A percentile compares a stretch with the other conserved stretches of the same genome.
These are phyloP conservation scores for Fraxinus anomala DNA, from an alignment of 257 asterid genomes.

Conservation along the genomic window DNA sequence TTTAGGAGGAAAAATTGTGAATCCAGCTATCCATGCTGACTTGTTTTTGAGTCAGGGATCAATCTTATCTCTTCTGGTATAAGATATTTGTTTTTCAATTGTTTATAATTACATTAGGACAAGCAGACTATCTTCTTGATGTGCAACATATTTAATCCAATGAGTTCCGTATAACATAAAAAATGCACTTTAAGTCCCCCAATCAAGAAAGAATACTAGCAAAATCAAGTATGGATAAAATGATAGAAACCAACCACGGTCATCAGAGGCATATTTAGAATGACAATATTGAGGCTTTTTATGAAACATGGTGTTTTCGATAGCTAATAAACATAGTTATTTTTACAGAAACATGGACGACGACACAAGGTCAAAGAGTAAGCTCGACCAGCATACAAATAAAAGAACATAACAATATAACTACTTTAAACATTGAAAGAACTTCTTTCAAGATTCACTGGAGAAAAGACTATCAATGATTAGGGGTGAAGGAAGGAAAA, in stretches of 20 bases:
- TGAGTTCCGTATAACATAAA: background rate
- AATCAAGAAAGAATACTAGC: background rate
- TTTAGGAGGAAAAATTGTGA: background rate
- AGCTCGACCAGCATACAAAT: no score
- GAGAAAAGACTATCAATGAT: no score
- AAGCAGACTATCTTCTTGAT: background rate
- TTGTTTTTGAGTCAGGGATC: background rate
- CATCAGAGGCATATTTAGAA: no score
- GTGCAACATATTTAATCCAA: background rate
- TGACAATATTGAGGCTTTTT: no score
- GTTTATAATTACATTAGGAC: background rate
- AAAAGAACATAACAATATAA: no score
- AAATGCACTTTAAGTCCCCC: background rate
- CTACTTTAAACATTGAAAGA: no score
- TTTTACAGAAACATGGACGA: no score
- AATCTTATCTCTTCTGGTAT: background rate
- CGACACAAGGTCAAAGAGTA: no score
- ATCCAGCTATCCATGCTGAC: background rate
- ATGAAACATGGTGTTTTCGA: no score
- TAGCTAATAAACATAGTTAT: no score
- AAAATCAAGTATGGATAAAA: background rate
- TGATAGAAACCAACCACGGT: constrained; percentile 3
- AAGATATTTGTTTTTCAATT: background rate
- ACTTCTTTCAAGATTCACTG: no score
- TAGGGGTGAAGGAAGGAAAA: no score